phyloP scores from a whole-genome alignment of 139 green algal species.

The Klebsormidium nitens region DNA sequence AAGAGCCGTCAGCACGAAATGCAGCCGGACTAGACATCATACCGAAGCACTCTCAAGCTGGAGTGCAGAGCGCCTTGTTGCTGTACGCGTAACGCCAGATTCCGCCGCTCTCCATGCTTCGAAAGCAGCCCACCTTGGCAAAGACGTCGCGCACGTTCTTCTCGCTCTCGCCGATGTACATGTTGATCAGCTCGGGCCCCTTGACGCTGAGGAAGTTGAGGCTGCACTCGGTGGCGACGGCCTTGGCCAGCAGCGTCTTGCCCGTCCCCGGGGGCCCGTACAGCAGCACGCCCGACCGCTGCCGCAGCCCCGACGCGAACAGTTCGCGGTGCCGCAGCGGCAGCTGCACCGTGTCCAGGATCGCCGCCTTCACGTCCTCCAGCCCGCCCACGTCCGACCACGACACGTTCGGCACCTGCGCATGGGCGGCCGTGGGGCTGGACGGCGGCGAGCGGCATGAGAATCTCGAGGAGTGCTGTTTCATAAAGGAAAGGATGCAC shows the following conservation, averaged over 20 bases:
- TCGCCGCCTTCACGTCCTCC: conserved; percentile 39
- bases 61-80: no score
- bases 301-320: conserved; percentile 73
- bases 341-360: conserved; percentile 82
- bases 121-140: conserved; percentile 29
- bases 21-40: no score
- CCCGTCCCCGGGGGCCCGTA: conserved; percentile 59
- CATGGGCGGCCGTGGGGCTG: not conserved
- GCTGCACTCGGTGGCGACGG: conserved; percentile 51
- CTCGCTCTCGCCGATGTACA: conserved; percentile 57
- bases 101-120: no score
- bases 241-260: conserved; percentile 57
- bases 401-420: conserved; percentile 67
- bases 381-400: conserved; percentile 92
- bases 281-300: conserved; percentile 80
- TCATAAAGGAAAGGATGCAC: no score
- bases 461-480: no score
- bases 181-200: conserved; percentile 48
- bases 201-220: conserved; percentile 64
- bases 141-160: conserved; percentile 49
- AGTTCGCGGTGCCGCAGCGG: conserved; percentile 76
- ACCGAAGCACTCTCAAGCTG: no score
- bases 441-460: not conserved
- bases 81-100: no score
- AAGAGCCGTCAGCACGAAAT: no score